These are phyloP conservation scores for Vitis riparia DNA, from an alignment of 164 flowering plant species.

Conservation along the genomic window DNA sequence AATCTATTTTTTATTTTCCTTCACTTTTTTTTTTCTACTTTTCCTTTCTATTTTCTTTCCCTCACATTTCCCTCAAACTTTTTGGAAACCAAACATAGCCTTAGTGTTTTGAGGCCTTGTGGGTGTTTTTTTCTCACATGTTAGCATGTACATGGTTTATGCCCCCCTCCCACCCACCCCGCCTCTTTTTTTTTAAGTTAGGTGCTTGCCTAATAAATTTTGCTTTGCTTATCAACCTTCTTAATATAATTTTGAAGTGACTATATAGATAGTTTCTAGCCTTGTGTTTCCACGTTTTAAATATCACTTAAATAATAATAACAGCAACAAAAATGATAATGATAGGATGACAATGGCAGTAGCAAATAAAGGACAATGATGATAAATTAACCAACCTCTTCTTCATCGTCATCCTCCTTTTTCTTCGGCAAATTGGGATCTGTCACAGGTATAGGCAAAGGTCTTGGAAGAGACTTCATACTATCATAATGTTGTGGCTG, in stretches of 20 bases:
- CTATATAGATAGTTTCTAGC: not conserved
- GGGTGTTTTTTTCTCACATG: too few relatives aligned
- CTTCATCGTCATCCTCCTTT: constrained; percentile 42
- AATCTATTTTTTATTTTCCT: too few relatives aligned
- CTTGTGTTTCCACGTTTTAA: not conserved
- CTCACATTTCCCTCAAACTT: too few relatives aligned
- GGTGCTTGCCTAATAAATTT: not conserved
- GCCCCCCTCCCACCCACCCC: too few relatives aligned
- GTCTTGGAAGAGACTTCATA: constrained; percentile 64
- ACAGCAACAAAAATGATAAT: not conserved
- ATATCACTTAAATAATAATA: too few relatives aligned
- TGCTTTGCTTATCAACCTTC: not conserved
- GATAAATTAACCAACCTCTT: constrained; percentile 43
- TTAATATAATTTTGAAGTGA: not conserved
- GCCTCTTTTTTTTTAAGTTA: too few relatives aligned
- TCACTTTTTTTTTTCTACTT: too few relatives aligned
- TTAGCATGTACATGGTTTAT: too few relatives aligned
- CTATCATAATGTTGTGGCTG: constrained; percentile 53
- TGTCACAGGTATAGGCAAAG: constrained; percentile 44
- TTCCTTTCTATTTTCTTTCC: too few relatives aligned
- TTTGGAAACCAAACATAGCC: too few relatives aligned
- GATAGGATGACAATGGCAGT: not conserved
- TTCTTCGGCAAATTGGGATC: constrained; percentile 24
- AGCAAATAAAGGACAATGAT: not conserved
- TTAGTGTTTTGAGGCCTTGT: too few relatives aligned